Evolutionary conservation across 1,284 basidiomycete species (phyloP).

Genomic region (Cerioporus squamosus): DNA sequence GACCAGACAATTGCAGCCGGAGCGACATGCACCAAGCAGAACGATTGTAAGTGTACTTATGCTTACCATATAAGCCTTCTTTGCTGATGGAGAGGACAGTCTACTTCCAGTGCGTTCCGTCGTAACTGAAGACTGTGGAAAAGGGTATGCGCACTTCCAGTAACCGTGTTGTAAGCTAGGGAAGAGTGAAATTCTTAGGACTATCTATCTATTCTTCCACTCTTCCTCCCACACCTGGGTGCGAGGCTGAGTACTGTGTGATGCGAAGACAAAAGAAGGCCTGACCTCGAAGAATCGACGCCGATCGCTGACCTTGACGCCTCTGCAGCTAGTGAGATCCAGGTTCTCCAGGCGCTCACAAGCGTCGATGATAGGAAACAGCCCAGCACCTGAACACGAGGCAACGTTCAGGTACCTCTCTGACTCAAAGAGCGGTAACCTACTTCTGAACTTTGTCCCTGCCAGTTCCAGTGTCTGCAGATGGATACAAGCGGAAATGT

Average conservation of each 20-base stretch:
- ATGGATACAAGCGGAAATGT: conserved; percentile 53
- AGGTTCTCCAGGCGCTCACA: conserved; percentile 56
- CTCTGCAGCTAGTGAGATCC: conserved; percentile 69
- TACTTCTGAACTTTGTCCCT: conserved; percentile 61
- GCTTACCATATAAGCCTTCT: neutral
- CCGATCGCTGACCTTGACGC: conserved; percentile 59
- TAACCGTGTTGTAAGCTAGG: neutral
- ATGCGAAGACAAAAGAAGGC: neutral
- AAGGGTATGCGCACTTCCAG: neutral
- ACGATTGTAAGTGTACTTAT: conserved; percentile 42
- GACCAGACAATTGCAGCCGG: conserved; percentile 31
- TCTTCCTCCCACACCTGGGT: conserved; percentile 52
- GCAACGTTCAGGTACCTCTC: neutral
- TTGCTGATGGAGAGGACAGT: conserved; percentile 31
- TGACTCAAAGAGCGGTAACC: conserved; percentile 25
- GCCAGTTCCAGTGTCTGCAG: conserved; percentile 56
- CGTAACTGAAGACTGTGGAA: neutral
- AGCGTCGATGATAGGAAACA: conserved; percentile 61
- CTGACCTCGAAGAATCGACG: conserved; percentile 70
- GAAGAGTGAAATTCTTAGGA: neutral
- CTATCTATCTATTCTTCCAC: conserved; percentile 25
- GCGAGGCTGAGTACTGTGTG: neutral
- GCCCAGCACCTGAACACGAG: conserved; percentile 47
- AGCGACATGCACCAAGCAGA: conserved; percentile 43
- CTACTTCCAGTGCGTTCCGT: conserved; percentile 52